Evolutionary conservation across 75 land plant genomes (phyloP).

Genomic region (Pseudotsuga menziesii): DNA sequence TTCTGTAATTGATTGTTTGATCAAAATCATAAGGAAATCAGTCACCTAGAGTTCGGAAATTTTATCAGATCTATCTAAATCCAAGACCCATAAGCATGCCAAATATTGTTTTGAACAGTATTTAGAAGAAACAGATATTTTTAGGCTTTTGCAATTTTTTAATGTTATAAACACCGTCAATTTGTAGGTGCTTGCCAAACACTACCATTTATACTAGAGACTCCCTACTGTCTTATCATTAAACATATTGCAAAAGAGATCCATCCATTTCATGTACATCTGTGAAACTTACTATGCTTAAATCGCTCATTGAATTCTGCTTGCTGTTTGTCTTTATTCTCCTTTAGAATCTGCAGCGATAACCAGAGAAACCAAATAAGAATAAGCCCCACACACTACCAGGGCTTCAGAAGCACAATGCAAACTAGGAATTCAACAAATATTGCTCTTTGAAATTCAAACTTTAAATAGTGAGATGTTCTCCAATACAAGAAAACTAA

Average conservation of each 20-base stretch:
- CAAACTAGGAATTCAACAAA: too few species aligned
- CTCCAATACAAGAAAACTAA: too few species aligned
- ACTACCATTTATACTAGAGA: not conserved
- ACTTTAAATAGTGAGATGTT: too few species aligned
- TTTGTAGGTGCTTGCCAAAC: not conserved
- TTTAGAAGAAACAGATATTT: not conserved
- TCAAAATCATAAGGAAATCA: too few species aligned
- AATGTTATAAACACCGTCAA: not conserved
- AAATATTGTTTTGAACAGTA: not conserved
- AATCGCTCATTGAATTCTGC: constrained; percentile 92
- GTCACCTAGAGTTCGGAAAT: too few species aligned
- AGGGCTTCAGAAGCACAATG: too few species aligned
- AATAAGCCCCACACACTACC: too few species aligned
- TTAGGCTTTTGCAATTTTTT: not conserved
- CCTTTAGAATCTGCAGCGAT: constrained; percentile 74
- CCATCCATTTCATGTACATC: not conserved
- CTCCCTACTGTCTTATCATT: not conserved
- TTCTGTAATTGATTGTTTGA: too few species aligned
- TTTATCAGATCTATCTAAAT: too few species aligned
- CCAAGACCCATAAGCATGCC: not conserved
- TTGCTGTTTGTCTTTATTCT: constrained; percentile 83
- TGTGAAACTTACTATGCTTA: constrained; percentile 73
- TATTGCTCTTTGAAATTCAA: too few species aligned
- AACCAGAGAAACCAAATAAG: too few species aligned
- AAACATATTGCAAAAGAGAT: not conserved